Conservation (phyloP, 2,329 filamentous ascomycete genomes). For the Colletotrichum horii region DNA sequence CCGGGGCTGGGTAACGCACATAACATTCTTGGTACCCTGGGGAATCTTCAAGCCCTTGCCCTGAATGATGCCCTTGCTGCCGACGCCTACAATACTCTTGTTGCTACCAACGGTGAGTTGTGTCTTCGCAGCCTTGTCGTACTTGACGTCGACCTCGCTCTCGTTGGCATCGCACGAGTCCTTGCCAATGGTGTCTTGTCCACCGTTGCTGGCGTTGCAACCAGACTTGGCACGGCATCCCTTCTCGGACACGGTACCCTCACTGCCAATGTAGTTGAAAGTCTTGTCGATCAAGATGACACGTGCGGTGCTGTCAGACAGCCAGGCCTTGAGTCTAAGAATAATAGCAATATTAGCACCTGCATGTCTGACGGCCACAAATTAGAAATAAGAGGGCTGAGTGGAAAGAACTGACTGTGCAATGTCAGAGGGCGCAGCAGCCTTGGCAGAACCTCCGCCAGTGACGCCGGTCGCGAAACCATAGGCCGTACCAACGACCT, state of each 20-base stretch:
- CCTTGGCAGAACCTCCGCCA: background rate
- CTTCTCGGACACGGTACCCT: slow-evolving; percentile 54
- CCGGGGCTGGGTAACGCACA: slow-evolving; percentile 22
- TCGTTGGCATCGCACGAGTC: slow-evolving; percentile 41
- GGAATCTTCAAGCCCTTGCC: slow-evolving; percentile 60
- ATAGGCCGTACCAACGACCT: slow-evolving; percentile 30
- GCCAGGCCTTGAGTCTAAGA: slow-evolving; percentile 31
- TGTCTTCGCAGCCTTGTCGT: slow-evolving; percentile 55
- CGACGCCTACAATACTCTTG: slow-evolving; percentile 62
- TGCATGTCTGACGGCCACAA: background rate
- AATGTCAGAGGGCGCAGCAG: slow-evolving; percentile 2
- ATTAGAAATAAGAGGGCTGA: background rate
- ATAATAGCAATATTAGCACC: background rate
- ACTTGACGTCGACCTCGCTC: slow-evolving; percentile 43
- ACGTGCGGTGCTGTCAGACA: slow-evolving; percentile 36
- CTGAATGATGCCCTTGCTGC: slow-evolving; percentile 57
- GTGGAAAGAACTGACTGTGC: background rate
- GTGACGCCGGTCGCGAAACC: slow-evolving; percentile 27
- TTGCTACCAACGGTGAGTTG: slow-evolving; percentile 59
- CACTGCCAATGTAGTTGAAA: slow-evolving; percentile 59
- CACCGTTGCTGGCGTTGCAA: slow-evolving; percentile 15
- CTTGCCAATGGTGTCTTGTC: slow-evolving; percentile 28
- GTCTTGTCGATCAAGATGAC: slow-evolving; percentile 63
- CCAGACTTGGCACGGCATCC: slow-evolving; percentile 63
- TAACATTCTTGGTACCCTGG: slow-evolving; percentile 52